These are phyloP conservation scores for Ceraceosorus guamensis DNA, from an alignment of 1,284 basidiomycete genomes.

Conservation along the genomic window DNA sequence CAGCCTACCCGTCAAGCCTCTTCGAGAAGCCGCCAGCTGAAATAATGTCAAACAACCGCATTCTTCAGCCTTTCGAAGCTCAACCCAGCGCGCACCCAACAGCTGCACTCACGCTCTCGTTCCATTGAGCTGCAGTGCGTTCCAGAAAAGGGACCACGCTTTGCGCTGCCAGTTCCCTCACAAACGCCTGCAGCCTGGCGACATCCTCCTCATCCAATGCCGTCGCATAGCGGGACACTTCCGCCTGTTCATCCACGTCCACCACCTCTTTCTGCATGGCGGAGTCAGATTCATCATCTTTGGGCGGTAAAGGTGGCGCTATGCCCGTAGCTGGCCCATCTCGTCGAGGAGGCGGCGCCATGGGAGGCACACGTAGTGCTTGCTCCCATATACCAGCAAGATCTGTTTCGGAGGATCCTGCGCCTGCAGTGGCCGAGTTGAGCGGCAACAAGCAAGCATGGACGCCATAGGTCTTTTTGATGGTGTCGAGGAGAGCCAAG, in stretches of 20 bases:
- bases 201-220: slow-evolving; percentile 68
- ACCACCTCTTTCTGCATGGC: not conserved
- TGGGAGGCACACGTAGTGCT: slow-evolving; percentile 5
- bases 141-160: slow-evolving; percentile 95
- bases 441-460: slow-evolving; percentile 41
- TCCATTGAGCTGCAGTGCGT: slow-evolving; percentile 83
- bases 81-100: no score
- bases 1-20: slow-evolving; percentile 78
- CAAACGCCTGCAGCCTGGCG: slow-evolving; percentile 68
- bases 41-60: not conserved
- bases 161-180: slow-evolving; percentile 83
- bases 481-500: slow-evolving; percentile 31
- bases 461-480: slow-evolving; percentile 43
- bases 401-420: no score
- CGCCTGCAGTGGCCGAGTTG: slow-evolving; percentile 34
- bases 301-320: not conserved
- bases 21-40: slow-evolving; percentile 71
- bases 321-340: not conserved
- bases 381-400: slow-evolving; percentile 4
- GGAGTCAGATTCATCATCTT: not conserved
- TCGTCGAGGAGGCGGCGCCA: slow-evolving; percentile 1
- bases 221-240: slow-evolving; percentile 4
- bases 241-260: not conserved
- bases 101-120: slow-evolving; percentile 62
- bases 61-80: not conserved